Evolutionary conservation across 306 rosid genomes (phyloP).

Genomic region (Acmispon strigosus): DNA sequence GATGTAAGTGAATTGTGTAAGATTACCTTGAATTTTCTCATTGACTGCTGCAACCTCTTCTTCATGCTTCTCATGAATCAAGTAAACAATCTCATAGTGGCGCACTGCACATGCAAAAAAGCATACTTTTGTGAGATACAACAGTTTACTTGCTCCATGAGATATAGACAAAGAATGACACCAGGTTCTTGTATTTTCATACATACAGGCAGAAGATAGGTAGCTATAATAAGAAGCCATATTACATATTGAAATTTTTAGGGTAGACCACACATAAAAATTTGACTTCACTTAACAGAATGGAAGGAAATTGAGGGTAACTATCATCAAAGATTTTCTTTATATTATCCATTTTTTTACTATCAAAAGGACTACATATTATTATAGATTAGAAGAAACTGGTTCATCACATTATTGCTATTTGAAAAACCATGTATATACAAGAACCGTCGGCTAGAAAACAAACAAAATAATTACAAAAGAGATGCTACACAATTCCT

Average conservation of each 20-base stretch:
- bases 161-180: not conserved
- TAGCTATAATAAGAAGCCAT: not conserved
- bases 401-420: not conserved
- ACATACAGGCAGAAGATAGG: not conserved
- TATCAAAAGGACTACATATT: not conserved
- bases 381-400: not conserved
- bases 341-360: not conserved
- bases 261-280: not conserved
- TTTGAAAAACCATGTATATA: not conserved
- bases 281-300: not conserved
- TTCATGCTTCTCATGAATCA: conserved; percentile 74
- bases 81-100: conserved; percentile 83
- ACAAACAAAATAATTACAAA: not conserved
- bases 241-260: not conserved
- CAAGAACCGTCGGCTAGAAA: not conserved
- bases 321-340: not conserved
- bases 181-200: not conserved
- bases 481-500: not conserved
- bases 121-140: conserved; percentile 15
- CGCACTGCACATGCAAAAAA: conserved; percentile 50
- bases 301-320: not conserved
- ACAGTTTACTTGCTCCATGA: not conserved
- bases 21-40: conserved; percentile 66
- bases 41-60: conserved; percentile 74
- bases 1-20: not conserved